Evolutionary conservation across 2,329 filamentous ascomycete genomes (phyloP).

Genomic region (Beauveria caledonica): DNA sequence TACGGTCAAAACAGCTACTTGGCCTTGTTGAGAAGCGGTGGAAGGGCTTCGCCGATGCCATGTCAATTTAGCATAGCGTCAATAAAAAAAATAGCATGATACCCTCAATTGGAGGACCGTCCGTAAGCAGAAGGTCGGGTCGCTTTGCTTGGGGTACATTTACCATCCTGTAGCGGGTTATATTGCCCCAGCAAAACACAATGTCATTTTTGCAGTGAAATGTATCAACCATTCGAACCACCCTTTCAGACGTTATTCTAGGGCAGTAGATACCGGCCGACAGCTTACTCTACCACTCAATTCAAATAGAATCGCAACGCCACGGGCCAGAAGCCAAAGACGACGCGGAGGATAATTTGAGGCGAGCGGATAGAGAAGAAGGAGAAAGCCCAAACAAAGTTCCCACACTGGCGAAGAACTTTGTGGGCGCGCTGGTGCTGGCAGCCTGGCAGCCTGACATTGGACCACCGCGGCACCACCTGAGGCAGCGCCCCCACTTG

Average conservation of each 20-base stretch:
- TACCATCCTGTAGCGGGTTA: background rate
- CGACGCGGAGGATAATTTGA: slow-evolving; percentile 20
- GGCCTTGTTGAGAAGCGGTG: slow-evolving; percentile 27
- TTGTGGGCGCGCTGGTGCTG: background rate
- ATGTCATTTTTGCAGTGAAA: slow-evolving; percentile 16
- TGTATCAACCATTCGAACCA: slow-evolving; percentile 80
- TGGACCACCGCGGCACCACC: background rate
- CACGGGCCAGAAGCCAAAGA: slow-evolving; percentile 25
- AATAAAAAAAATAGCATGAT: slow-evolving; percentile 18
- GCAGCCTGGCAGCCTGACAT: background rate
- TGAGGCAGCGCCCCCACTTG: slow-evolving; percentile 11
- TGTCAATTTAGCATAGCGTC: slow-evolving; percentile 32
- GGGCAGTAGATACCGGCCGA: slow-evolving; percentile 84
- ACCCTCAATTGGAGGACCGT: slow-evolving; percentile 13
- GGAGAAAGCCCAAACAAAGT: slow-evolving; percentile 16
- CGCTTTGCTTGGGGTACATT: background rate
- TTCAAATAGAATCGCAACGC: slow-evolving; percentile 45
- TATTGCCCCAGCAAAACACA: slow-evolving; percentile 11
- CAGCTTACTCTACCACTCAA: slow-evolving; percentile 55
- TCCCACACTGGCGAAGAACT: background rate
- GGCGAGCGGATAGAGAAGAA: slow-evolving; percentile 31
- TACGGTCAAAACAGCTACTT: slow-evolving; percentile 54
- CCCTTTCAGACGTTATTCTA: slow-evolving; percentile 70
- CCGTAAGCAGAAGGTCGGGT: background rate
- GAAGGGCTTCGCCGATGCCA: slow-evolving; percentile 27